Base-by-base conservation (phyloP, 2,329 filamentous ascomycete species). In the Fusarium secorum region DNA sequence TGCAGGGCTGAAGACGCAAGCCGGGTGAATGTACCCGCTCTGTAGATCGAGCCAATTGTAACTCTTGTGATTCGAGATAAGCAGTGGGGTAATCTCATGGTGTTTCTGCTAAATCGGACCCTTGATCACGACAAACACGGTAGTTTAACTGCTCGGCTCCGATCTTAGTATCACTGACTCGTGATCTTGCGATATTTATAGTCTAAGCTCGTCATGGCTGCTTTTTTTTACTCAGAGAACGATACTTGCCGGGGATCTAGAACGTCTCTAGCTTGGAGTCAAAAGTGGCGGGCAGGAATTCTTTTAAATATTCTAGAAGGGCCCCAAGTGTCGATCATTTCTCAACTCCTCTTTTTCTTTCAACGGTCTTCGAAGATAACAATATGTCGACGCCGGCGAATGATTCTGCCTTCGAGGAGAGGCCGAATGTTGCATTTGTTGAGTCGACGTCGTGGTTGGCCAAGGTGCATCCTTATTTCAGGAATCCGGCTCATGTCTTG, bases 401-500 rank as follows among this genome's bases (percentile, higher is more conserved):
- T 22, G 39, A 38, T 7, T n/a, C 48, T 26, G 32, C 35, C 7
- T 30, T 45, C 18, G 46, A 57, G 11, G 65, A 36, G 28, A 57
- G 28, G 14, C 46, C 28, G 13, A 4, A 22, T 20, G 33, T 58
- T 0, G 36, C 24, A 0, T n/a, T 38, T 24, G 11, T 26, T 3
- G 59, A 73, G 44, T 72, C 74, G 8, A 68, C 63, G 17, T 76
- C 76, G 49, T 79, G 78, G 78, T 61, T 79, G 11, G 77, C 75
- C 8, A 77, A 71, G 6, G 30, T 78, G 1, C 76, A 79, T 55
- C 78, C 77, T 0, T 79, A 78, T 46, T 78, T 78, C 15, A 66
- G 74, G 24, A 64, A 79, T 28, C 74, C 78, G 1, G 55, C 68
- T 7, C 77, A 76, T 60, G 74, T 77, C 7, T 33, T 79, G 32